phyloP scores from a whole-genome alignment of 2,329 filamentous ascomycete genomes.

The Diplodia mutila region DNA sequence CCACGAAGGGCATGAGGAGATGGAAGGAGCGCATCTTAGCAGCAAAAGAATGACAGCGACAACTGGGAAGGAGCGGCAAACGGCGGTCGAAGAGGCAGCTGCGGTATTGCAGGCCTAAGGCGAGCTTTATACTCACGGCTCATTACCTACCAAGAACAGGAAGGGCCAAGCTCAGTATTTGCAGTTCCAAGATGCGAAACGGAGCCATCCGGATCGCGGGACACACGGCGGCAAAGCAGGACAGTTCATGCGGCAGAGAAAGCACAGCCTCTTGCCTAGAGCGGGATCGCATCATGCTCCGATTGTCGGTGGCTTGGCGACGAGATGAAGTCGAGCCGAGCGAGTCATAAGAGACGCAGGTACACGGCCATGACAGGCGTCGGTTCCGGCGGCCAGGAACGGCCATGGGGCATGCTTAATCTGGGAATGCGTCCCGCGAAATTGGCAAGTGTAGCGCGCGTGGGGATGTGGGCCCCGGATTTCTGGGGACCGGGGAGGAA shows the following conservation, averaged over 20 bases:
- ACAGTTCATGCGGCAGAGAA: neutral
- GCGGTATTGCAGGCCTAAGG: no score
- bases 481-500: neutral
- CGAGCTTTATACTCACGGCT: neutral
- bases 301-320: slow-evolving; percentile 14
- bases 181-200: neutral
- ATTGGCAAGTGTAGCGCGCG: neutral
- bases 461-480: neutral
- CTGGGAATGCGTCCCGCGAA: neutral
- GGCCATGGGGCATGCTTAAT: slow-evolving; percentile 7
- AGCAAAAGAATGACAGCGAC: slow-evolving; percentile 4
- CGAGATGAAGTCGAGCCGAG: neutral
- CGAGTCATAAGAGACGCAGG: slow-evolving; percentile 14
- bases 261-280: neutral
- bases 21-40: slow-evolving; percentile 1
- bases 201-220: neutral
- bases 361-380: neutral
- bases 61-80: neutral
- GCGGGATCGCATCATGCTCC: neutral
- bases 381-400: slow-evolving; percentile 3
- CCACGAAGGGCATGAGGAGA: neutral
- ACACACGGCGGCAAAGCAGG: neutral
- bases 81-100: neutral
- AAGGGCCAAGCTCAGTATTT: neutral
- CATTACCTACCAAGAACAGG: no score